Conservation (phyloP, 441 rosid genomes). For the Pelargonium fulgidum region DNA sequence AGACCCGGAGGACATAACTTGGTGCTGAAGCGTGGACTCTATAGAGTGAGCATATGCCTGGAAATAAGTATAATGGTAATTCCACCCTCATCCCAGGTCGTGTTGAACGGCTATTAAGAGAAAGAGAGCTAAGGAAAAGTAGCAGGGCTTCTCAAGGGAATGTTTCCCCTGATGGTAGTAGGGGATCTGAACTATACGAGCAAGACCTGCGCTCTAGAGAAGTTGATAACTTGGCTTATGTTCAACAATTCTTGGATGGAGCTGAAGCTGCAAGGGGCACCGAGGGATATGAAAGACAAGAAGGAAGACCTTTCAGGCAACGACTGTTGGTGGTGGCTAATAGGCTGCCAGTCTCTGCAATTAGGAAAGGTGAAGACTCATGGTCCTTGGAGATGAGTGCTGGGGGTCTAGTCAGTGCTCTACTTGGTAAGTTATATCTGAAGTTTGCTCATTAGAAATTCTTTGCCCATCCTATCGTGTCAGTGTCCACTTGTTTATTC, state of each 20-base stretch:
- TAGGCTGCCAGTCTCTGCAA: constrained; percentile 92
- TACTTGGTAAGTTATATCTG: constrained; percentile 21
- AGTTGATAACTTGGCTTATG: constrained; percentile 44
- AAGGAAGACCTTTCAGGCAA: constrained; percentile 67
- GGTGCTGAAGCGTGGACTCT: constrained; percentile 32
- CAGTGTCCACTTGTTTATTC: not conserved
- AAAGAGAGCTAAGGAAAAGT: constrained; percentile 59
- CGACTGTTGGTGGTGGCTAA: constrained; percentile 92
- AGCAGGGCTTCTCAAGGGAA: constrained; percentile 40
- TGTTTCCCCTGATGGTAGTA: constrained; percentile 42
- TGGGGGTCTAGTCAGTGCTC: constrained; percentile 89
- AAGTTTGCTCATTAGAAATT: not conserved
- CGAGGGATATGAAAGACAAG: constrained; percentile 56
- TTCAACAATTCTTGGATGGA: constrained; percentile 62
- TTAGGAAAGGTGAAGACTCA: constrained; percentile 84
- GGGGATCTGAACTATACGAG: constrained; percentile 40
- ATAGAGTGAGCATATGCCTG: constrained; percentile 84
- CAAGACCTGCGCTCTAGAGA: constrained; percentile 44
- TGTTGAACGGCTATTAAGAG: constrained; percentile 71
- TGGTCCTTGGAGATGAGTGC: constrained; percentile 98
- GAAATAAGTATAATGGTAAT: constrained; percentile 69
- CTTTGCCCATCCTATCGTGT: not conserved
- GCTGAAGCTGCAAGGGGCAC: constrained; percentile 44
- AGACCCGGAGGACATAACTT: constrained; percentile 14
- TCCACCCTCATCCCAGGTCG: constrained; percentile 52